Percentiles rank a stretch among this genome's conserved stretches.
phyloP scores from a whole-genome alignment of 2,329 filamentous ascomycete genomes.

The Penicillium sp. region DNA sequence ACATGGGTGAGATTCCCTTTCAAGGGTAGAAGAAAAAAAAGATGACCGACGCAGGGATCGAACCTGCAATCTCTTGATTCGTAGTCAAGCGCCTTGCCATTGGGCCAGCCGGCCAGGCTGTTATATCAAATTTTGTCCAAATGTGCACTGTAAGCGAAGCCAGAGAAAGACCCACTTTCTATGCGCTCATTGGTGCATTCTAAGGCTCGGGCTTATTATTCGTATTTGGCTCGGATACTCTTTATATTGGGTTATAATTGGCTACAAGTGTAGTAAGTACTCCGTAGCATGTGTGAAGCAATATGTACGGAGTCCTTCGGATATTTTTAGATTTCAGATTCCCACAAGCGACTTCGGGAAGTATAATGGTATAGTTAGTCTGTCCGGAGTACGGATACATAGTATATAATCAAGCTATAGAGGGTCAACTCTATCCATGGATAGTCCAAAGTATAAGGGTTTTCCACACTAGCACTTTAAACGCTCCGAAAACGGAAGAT shows the following conservation, averaged over 20 bases:
- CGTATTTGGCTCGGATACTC: too few relatives aligned
- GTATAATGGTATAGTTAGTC: too few relatives aligned
- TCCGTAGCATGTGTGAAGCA: too few relatives aligned
- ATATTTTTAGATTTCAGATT: too few relatives aligned
- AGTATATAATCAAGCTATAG: background rate
- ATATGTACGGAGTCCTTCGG: too few relatives aligned
- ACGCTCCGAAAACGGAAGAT: background rate
- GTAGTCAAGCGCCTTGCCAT: slow-evolving; percentile 54
- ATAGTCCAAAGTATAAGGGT: too few relatives aligned
- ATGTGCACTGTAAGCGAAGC: fast-evolving
- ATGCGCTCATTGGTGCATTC: background rate
- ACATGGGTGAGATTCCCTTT: background rate
- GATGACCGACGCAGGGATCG: slow-evolving; percentile 42
- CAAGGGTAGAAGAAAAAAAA: background rate
- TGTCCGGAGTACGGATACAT: too few relatives aligned
- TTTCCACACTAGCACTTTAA: background rate
- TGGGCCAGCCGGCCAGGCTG: slow-evolving; percentile 40
- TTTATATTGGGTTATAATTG: too few relatives aligned
- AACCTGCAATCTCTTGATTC: slow-evolving; percentile 54
- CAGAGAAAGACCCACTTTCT: fast-evolving
- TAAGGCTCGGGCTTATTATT: too few relatives aligned
- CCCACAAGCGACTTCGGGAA: too few relatives aligned
- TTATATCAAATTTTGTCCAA: fast-evolving
- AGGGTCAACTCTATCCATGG: background rate
- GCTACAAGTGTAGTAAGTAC: too few relatives aligned